Evolutionary conservation across 2,329 filamentous ascomycete genomes (phyloP), one percentile per base, ranked within the genome.

Genomic region (Allantophomopsis cytisporea): DNA sequence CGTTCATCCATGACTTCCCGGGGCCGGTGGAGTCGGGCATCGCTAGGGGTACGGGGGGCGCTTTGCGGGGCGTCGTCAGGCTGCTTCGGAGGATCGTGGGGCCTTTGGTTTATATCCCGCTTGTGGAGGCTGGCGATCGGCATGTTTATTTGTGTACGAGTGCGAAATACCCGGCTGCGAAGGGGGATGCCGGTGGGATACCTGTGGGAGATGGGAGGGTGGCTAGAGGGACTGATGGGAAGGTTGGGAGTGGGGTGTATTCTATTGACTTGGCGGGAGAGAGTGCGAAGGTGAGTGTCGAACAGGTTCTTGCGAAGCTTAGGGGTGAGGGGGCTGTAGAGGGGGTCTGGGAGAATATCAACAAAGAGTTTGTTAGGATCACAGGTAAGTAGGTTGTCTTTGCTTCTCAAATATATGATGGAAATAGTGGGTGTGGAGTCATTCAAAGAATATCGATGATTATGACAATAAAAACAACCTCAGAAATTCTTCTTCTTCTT

Each of bases 1-100:
- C 59, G 3, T 71, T 72, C 50, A 53, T 68, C 16, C 69, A 73
- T 37, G 55, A 58, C 3, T 69, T 60, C 35, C 65, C 67, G 0
- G 66, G 67, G 4, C 53, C 58, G 7, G 66, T 71, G 34, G 61
- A 20, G 18, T 20, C 18, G 4, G 18, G 18, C 4, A 20, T 20
- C 7, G 18, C 18, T 4, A 20, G 18, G 18, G 18, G 18, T 4
- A 20, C 18, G 18, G 18, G 18, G 4, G 18, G 18, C 4, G 4
- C 7, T 20, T 20, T 20, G 18, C 4, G 18, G 18, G 18, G 18
- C 4, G 4, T 20, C 7, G 7, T 20, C 7, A 20, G 18, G 18
- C 4, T 20, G 4, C 4, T 20, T 4, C 18, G 7, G 18, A 20
- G 7, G 18, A 20, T 7, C 7, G 7, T 20, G 4, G 18, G 18